These are phyloP conservation scores for Albizia julibrissin DNA, from an alignment of 306 rosid genomes.

Conservation along the genomic window DNA sequence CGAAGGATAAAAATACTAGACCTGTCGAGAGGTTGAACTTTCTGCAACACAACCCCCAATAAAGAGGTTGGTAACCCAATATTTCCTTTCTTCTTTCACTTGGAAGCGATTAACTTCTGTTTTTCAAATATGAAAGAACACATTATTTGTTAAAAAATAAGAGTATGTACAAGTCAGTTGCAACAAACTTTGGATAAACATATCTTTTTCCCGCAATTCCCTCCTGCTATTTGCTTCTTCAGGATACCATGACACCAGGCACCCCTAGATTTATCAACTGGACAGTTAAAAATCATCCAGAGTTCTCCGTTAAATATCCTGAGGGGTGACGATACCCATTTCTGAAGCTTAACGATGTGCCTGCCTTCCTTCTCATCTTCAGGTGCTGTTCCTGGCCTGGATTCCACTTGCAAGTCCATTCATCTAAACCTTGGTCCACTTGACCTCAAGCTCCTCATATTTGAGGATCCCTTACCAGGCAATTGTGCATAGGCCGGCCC, in stretches of 20 bases:
- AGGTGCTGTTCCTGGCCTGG: conserved; percentile 72
- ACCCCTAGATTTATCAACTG: conserved; percentile 69
- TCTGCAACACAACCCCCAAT: conserved; percentile 1
- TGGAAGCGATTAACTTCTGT: conserved; percentile 38
- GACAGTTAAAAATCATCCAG: conserved; percentile 63
- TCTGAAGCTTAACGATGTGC: conserved; percentile 45
- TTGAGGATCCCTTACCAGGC: conserved; percentile 66
- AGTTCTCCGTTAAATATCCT: conserved; percentile 59
- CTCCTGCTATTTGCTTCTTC: conserved; percentile 60
- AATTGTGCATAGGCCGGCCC: conserved; percentile 56
- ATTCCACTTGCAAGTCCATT: conserved; percentile 72
- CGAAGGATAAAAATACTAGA: not conserved
- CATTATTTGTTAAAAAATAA: conserved; percentile 42
- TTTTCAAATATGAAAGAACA: conserved; percentile 37
- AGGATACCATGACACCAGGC: conserved; percentile 81
- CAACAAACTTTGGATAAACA: conserved; percentile 39
- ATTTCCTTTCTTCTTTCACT: conserved; percentile 39
- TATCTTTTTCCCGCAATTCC: conserved; percentile 67
- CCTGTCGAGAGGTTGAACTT: conserved; percentile 5
- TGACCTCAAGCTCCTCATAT: conserved; percentile 73
- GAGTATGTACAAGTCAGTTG: conserved; percentile 18
- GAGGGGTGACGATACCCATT: conserved; percentile 73
- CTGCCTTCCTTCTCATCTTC: conserved; percentile 73
- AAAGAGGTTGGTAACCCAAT: conserved; percentile 33
- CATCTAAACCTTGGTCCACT: conserved; percentile 75